Base-by-base conservation (phyloP, 352 stramenopile genomes). In the Phytopythium litorale region DNA sequence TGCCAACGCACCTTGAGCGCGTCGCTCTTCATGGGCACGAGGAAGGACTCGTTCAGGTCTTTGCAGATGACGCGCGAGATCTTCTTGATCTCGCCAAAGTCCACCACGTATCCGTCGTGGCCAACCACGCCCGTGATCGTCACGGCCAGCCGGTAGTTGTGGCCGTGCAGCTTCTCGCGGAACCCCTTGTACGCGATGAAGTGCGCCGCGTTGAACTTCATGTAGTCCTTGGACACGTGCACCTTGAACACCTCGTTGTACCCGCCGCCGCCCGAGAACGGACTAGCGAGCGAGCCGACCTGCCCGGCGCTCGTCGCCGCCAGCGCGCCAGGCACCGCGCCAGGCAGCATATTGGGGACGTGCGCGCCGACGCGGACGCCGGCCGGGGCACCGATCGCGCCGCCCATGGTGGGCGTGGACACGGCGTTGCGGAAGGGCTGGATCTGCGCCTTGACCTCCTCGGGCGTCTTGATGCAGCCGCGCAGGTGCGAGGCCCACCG, bases 41-140 rank as follows among this genome's bases (percentile, higher is more conserved):
- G 78, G 70, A 99, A 99, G 38, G 96, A 95, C 74, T 99, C 96
- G 74, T 99, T 99, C 64, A 99, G 68, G 64, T 97, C 78, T 71
- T 98, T 98, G 78, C 97, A 99, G 53, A 99, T 89, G 15, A 93
- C 83, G 32, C 92, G 87, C 23, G 82, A 88, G 48, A 97, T 97
- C 71, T 95, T 96, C 74, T 99, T 99, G 64, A 99, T 96, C 62
- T 98, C 89, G 38, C 97, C 97, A 88, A 99, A 99, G 73, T 99
- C 97, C 18, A 99, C 68, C 11, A 99, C 89, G 66, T 99, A 99
- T 60, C 97, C 97, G 73, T 99, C 97, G 9, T 68, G 53, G 2
- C 91, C 89, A 57, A 99, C 83, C 38, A 74, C 66, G 28, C 85
- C 91, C 3, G 82, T 92, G 56, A 97, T 91, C 21, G 87, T 96